Base-by-base conservation (phyloP, 257 asterid species). In the Rhazya stricta region DNA sequence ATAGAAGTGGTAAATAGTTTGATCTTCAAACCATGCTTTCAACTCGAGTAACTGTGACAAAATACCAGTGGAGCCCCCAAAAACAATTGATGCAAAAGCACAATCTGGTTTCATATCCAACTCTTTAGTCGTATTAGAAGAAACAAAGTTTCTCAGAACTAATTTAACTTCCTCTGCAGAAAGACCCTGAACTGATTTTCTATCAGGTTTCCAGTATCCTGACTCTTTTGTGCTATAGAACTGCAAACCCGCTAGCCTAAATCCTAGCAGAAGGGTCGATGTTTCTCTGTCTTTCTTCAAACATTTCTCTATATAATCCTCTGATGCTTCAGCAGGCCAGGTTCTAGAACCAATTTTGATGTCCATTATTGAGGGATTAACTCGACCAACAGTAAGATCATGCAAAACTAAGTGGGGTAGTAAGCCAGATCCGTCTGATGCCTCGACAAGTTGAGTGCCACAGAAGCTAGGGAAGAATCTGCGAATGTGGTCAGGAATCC, bases 21-120 rank as follows among this genome's bases (percentile, higher is more conserved):
- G 98, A 79, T 90, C 94, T 88, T 94, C 98, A 77, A 94, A 91
- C 98, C 98, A 94, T 0, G 96, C 80, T 83, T 94, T 94, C 85
- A 94, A 75, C 81, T 92, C 97, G 75, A 88, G 83, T 37, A 94
- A 77, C 79, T 92, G 96, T 0, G 97, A 86, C 42, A 94, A 81
- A 77, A 92, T 85, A 12, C 99, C 97, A 12, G 78, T 76, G 50
- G 97, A 82, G 53, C 97, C 96, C 41, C 99, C 99, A 51, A 87
- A n/a, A n/a, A n/a, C n/a, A n/a, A n/a, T n/a, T n/a, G n/a, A 88
- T 54, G 97, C 96, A 74, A 88, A 89, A 58, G 93, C 86, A 73
- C 97, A 89, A 80, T 94, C 97, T 8, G 93, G 96, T 42, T 82
- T 74, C 19, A 39, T 34, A 69, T 84, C 86, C 62, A 69, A 43